phyloP scores from a whole-genome alignment of 1,284 basidiomycete species.

The Thecaphora thlaspeos region DNA sequence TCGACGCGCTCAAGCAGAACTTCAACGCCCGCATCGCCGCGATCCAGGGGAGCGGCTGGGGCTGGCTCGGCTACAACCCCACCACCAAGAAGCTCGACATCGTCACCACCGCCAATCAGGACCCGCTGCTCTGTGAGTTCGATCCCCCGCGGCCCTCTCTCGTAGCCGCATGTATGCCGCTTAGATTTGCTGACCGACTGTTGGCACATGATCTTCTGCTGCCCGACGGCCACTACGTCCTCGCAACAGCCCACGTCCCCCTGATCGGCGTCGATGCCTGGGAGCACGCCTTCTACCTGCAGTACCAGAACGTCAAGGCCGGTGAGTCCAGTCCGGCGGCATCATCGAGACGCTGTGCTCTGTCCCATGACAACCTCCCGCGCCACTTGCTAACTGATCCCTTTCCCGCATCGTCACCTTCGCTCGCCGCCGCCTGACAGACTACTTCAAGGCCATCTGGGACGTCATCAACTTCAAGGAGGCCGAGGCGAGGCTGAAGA shows the following conservation, averaged over 20 bases:
- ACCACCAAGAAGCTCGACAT: slow-evolving; percentile 48
- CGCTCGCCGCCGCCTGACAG: slow-evolving; percentile 1
- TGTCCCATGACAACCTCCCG: too few relatives aligned
- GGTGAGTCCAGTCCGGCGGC: slow-evolving; percentile 4
- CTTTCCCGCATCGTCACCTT: too few relatives aligned
- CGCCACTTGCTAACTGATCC: too few relatives aligned
- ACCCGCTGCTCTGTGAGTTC: slow-evolving; percentile 47
- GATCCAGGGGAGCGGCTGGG: slow-evolving; percentile 57
- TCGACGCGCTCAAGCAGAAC: slow-evolving; percentile 49
- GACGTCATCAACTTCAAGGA: slow-evolving; percentile 57
- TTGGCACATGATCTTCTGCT: too few relatives aligned
- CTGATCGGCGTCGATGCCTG: slow-evolving; percentile 56
- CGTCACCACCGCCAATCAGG: slow-evolving; percentile 55
- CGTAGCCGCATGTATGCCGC: too few relatives aligned
- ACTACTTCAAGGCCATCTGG: slow-evolving; percentile 58
- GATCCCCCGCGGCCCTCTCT: too few relatives aligned
- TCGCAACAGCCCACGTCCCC: slow-evolving; percentile 45
- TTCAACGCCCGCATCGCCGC: slow-evolving; percentile 49
- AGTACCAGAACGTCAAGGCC: slow-evolving; percentile 57
- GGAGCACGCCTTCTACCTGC: slow-evolving; percentile 57
- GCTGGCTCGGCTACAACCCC: slow-evolving; percentile 53
- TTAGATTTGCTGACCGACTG: too few relatives aligned
- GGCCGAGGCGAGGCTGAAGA: slow-evolving; percentile 53
- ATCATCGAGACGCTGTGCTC: too few relatives aligned
- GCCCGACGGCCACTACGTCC: too few relatives aligned